A percentile compares a stretch with the other conserved stretches of the same genome.
phyloP scores from a whole-genome alignment of 192 early-diverging fungal species.

The Entrophospora sp. region DNA sequence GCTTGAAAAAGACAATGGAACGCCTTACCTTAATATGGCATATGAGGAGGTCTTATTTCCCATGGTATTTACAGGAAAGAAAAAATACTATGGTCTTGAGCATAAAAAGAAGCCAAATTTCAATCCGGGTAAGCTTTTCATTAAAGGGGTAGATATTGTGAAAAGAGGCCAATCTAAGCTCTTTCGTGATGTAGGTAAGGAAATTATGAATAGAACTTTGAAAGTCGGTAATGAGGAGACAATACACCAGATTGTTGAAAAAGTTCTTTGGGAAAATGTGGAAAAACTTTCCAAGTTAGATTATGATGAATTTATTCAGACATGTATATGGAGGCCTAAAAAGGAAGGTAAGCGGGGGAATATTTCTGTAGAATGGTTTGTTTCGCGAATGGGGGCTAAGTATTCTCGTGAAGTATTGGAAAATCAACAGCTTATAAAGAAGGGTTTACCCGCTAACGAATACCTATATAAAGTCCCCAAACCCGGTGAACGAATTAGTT shows the following conservation, averaged over 20 bases:
- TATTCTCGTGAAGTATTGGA: not conserved
- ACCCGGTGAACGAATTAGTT: not conserved
- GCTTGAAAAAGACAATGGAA: no score
- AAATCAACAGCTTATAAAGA: conserved; percentile 3
- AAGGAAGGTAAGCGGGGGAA: not conserved
- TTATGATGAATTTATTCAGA: not conserved
- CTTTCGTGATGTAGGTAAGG: no score
- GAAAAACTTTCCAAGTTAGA: not conserved
- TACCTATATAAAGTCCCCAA: not conserved
- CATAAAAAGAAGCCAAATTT: no score
- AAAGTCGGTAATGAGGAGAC: no score
- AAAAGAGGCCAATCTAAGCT: no score
- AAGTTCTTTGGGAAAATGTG: not conserved
- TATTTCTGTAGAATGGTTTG: conserved; percentile 1
- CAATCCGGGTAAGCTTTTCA: no score
- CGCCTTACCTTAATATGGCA: no score
- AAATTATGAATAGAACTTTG: no score
- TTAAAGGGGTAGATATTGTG: not conserved
- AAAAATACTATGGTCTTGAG: no score
- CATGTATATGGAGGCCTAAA: not conserved
- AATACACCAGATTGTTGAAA: no score
- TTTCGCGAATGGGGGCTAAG: not conserved
- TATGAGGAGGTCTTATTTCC: no score
- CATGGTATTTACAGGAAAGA: no score
- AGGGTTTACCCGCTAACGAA: not conserved